These are phyloP conservation scores for Diaporthe citriasiana DNA, from an alignment of 2,329 filamentous ascomycete genomes.

Conservation along the genomic window DNA sequence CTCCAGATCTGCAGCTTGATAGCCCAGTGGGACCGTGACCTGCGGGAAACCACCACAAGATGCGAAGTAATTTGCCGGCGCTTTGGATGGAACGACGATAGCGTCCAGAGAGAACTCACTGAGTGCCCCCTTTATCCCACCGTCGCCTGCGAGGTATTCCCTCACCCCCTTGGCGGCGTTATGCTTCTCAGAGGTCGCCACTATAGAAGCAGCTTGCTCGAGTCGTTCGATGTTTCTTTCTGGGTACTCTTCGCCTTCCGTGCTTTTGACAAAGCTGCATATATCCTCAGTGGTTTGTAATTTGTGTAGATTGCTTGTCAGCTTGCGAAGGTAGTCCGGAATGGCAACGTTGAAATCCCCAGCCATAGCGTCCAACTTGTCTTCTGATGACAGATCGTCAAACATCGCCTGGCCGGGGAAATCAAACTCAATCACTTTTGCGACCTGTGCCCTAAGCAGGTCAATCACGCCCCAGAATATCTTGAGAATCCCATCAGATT, in stretches of 20 bases:
- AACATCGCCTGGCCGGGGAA: slow-evolving; percentile 43
- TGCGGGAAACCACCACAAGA: slow-evolving; percentile 6
- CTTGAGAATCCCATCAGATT: slow-evolving; percentile 62
- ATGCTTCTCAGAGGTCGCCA: neutral
- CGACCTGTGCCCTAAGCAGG: slow-evolving; percentile 60
- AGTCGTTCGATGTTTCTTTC: neutral
- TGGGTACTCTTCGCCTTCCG: neutral
- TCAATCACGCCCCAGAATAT: slow-evolving; percentile 72
- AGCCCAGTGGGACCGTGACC: neutral
- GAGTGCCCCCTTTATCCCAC: neutral
- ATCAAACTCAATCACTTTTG: slow-evolving; percentile 57
- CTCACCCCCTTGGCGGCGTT: neutral
- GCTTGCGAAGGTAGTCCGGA: slow-evolving; percentile 66
- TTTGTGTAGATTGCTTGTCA: slow-evolving; percentile 70
- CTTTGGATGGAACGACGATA: neutral
- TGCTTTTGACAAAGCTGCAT: slow-evolving; percentile 56
- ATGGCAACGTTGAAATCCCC: slow-evolving; percentile 73
- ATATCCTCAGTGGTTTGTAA: slow-evolving; percentile 66
- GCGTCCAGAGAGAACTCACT: neutral
- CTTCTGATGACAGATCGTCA: neutral
- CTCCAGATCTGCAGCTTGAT: slow-evolving; percentile 26
- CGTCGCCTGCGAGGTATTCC: neutral
- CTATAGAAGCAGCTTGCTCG: neutral
- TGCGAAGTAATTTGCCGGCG: slow-evolving; percentile 9
- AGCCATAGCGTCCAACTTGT: slow-evolving; percentile 52